A percentile compares a stretch with the other conserved stretches of the same genome.
phyloP scores from a whole-genome alignment of 2,329 filamentous ascomycete genomes.

The Aureobasidium pullulans region DNA sequence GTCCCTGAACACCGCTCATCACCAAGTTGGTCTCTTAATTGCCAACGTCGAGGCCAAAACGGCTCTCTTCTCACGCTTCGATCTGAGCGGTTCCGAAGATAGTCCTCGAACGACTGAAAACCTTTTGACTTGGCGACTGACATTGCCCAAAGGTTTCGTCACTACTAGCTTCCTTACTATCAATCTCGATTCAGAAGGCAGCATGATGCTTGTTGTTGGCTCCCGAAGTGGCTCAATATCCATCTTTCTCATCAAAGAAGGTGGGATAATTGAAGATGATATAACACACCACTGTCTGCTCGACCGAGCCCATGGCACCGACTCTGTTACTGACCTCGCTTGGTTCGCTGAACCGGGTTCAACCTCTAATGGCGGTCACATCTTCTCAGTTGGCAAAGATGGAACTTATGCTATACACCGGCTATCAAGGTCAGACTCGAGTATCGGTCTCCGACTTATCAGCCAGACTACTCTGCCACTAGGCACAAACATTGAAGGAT shows the following conservation, averaged over 20 bases:
- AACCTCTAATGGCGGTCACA: slow-evolving; percentile 31
- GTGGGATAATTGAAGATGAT: background rate
- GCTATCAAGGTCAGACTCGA: slow-evolving; percentile 23
- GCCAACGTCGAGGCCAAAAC: slow-evolving; percentile 30
- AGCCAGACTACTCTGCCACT: slow-evolving; percentile 66
- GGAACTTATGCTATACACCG: slow-evolving; percentile 63
- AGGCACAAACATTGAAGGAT: slow-evolving; percentile 67
- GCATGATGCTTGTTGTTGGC: slow-evolving; percentile 37
- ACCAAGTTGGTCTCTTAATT: slow-evolving; percentile 27
- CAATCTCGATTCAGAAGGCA: background rate
- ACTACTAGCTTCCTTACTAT: slow-evolving; percentile 42
- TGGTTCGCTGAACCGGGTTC: slow-evolving; percentile 19
- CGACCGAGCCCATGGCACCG: slow-evolving; percentile 38
- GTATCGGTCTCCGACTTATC: slow-evolving; percentile 43
- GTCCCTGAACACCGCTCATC: background rate
- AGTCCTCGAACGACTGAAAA: background rate
- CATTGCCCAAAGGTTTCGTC: slow-evolving; percentile 37
- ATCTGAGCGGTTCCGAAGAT: background rate
- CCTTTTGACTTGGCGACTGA: slow-evolving; percentile 5
- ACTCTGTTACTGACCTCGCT: slow-evolving; percentile 63
- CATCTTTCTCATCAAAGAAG: slow-evolving; percentile 21
- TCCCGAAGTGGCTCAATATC: slow-evolving; percentile 50
- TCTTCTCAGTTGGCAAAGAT: slow-evolving; percentile 70
- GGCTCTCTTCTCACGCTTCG: slow-evolving; percentile 18
- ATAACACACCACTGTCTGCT: slow-evolving; percentile 13